phyloP scores from a whole-genome alignment of 1,284 basidiomycete genomes.

The Cerrena zonata region DNA sequence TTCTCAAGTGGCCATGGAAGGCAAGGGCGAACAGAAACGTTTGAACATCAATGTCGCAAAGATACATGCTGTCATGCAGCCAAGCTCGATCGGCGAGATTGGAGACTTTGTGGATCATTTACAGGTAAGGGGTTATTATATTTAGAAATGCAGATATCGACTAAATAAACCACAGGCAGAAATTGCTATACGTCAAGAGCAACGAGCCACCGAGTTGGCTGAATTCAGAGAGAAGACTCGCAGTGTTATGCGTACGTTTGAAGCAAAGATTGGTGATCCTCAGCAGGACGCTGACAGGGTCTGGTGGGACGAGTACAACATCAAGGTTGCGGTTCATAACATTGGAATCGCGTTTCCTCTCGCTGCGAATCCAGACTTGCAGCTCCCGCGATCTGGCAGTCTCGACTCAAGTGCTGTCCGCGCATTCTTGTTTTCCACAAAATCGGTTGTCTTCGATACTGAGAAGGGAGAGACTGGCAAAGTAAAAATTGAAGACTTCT shows the following conservation, averaged over 20 bases:
- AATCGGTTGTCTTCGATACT: constrained; percentile 65
- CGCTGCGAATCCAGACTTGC: constrained; percentile 49
- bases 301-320: constrained; percentile 63
- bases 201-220: constrained; percentile 68
- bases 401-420: constrained; percentile 46
- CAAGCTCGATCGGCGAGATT: constrained; percentile 82
- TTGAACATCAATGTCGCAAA: constrained; percentile 60
- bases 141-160: background rate
- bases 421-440: constrained; percentile 81
- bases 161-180: constrained; percentile 49
- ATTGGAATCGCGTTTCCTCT: constrained; percentile 84
- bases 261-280: constrained; percentile 46
- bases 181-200: constrained; percentile 64
- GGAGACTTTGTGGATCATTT: constrained; percentile 82
- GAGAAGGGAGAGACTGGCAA: constrained; percentile 75
- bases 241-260: constrained; percentile 68
- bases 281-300: constrained; percentile 35
- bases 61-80: constrained; percentile 87
- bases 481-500: constrained; percentile 65
- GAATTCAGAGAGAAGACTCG: constrained; percentile 79
- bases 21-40: constrained; percentile 20
- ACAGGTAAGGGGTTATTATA: constrained; percentile 49
- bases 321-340: constrained; percentile 61
- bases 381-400: constrained; percentile 35
- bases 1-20: constrained; percentile 42